Evolutionary conservation across 108 stramenopile species (phyloP), one percentile per base, ranked within the genome.

Genomic region (Licmophora abbreviata): DNA sequence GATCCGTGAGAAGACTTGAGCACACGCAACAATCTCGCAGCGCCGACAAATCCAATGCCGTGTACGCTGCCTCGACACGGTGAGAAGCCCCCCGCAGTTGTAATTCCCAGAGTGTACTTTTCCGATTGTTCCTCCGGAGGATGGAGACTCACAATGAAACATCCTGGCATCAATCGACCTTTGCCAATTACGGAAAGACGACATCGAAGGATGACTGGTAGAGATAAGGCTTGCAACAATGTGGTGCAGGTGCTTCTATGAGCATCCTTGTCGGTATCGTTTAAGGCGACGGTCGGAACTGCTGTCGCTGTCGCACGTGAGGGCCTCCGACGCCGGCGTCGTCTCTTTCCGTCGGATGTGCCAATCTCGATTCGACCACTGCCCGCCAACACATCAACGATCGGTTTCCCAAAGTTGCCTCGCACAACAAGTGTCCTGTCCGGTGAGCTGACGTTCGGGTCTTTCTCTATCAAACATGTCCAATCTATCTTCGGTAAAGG

Each of bases 391-490:
- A 66, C 58, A 22, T 77, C 54, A 25, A 67, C 27, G 41, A 91
- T 77, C 1, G 85, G 85, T 54, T 75, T 35, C 10, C 75, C 82
- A 45, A 77, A 84, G 12, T 58, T 44, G 21, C 81, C 85, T 48
- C 88, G 71, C n/a, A 85, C 79, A 18, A 82, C 59, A 28, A 85
- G 68, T n/a, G n/a, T n/a, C n/a, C n/a, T n/a, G n/a, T n/a, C n/a
- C n/a, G n/a, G n/a, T n/a, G n/a, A n/a, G n/a, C n/a, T n/a, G 0
- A 67, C 64, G 24, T 54, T 34, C 21, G 30, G 30, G 14, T 40
- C 42, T 36, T 46, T 8, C 1, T 28, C 35, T 45, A 61, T 51
- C 20, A 73, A 64, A 35, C 17, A 29, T 20, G 25, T 44, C 68
- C 66, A 70, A 26, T 59, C 31, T 38, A 64, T 58, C 14, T 38